Evolutionary conservation across 768 basidiomycete genomes (phyloP), one percentile per base, ranked within the genome.

Genomic region (Trametes gibbosa): DNA sequence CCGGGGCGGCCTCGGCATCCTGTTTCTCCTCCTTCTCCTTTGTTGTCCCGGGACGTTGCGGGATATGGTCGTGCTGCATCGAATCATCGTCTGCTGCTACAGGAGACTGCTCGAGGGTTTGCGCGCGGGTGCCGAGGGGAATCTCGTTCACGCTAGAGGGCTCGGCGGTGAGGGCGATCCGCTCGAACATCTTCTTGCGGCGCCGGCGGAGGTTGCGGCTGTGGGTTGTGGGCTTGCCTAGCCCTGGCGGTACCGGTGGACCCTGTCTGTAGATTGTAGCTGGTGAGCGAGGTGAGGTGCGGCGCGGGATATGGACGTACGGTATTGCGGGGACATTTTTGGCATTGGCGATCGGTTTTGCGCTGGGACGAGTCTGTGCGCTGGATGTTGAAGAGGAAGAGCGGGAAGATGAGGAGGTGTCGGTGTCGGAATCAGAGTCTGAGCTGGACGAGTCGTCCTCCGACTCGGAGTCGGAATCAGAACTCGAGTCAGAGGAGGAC

Each of bases 201-300:
- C 80, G 77, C 34, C 85, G 75, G 34, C 86, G 81, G n/a, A 77
- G 65, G 66, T 88, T 87, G 5, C 86, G 79, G 23, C 73, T 72
- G 16, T 79, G 82, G 2, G 86, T 88, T 2, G 79, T 69, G 0
- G 79, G 68, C 68, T 84, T 87, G 14, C 86, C 86, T 23, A 74
- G 70, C 3, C 86, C 86, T 0, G 86, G 86, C 1, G 86, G 84
- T 9, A 86, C 77, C 50, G 27, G 65, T 63, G 65, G 63, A 65
- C 19, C 64, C 35, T 27, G 7, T 42, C 63, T 52, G 39, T 13
- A 49, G 51, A 42, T 41, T 39, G 57, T 49, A 34, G 62, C 65
- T 6, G 65, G 61, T 53, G 63, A 53, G 5, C 52, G 32, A 61
- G 29, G 62, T 41, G 56, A 43, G 53, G 69, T 59, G 43, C 71